Evolutionary conservation across 2,329 filamentous ascomycete genomes (phyloP), one percentile per base, ranked within the genome.

Genomic region (Hirsutella minnesotensis): DNA sequence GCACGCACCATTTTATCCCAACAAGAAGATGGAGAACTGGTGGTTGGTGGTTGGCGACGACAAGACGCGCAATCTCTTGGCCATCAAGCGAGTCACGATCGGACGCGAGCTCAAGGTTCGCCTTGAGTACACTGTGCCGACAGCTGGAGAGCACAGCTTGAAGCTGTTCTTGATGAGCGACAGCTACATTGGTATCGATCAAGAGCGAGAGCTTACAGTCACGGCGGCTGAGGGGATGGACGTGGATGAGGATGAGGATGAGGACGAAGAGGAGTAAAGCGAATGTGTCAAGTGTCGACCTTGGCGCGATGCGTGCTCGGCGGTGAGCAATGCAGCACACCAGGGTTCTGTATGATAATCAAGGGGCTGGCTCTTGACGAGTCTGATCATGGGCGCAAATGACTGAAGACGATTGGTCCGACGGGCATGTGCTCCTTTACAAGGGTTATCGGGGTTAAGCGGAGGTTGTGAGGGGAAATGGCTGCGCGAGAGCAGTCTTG

Each of bases 1-100:
- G 2, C 89, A 96, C 59, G 89, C 90, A 41, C 92, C 92, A 0
- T 98, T 96, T 72, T 98, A 92, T 60, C 89, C 92, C 1, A 71
- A 64, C 40, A 83, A 83, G 62, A 98, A 98, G 73, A 83, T 86
- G 69, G 92, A 98, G 72, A 95, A 92, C 59, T 98, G 89, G 89
- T 98, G 92, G 92, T 68, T 98, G 44, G 86, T 98, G 18, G 86
- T 98, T 29, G 90, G 89, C 24, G 89, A 96, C 53, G 88, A 95
- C 66, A 83, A 79, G 60, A 86, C 83, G 34, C 90, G 87, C 69
- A 89, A 75, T 49, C 69, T 98, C 48, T 70, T 96, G 45, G 89
- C 86, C 3, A 95, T 96, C 69, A 98, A 96, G 73, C 79, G 90
- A 52, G 82, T 98, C 46, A 94, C 89, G 1, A 83, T 98, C 49